Percentiles rank a stretch among this genome's conserved stretches.
Evolutionary conservation across 2,329 filamentous ascomycete genomes (phyloP).

Genomic region (Penicillium thymicola): DNA sequence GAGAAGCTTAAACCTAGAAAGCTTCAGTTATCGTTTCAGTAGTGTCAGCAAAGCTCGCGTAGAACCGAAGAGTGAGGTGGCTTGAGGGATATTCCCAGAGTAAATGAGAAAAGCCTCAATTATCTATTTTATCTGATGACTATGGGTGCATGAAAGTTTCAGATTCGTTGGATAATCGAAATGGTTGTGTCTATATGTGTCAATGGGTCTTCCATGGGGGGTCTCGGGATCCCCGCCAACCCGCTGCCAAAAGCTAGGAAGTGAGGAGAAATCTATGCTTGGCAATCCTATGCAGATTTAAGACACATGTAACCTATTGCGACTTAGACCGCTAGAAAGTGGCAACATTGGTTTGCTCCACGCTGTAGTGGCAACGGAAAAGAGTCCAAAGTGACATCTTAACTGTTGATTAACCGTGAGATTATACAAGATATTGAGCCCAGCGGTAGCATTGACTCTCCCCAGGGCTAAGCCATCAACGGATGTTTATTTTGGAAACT

Average conservation of each 20-base stretch:
- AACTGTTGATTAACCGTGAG: neutral
- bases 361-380: too few relatives aligned
- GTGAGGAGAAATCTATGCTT: neutral
- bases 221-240: neutral
- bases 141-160: conserved; percentile 16
- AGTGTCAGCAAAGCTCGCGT: conserved; percentile 15
- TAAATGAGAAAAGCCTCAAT: neutral
- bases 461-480: neutral
- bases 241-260: neutral
- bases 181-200: neutral
- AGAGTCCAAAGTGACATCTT: too few relatives aligned
- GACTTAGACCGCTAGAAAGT: neutral
- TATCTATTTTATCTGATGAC: conserved; percentile 12
- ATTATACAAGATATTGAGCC: neutral
- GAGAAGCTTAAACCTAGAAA: neutral
- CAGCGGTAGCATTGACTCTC: neutral
- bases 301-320: neutral
- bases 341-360: too few relatives aligned
- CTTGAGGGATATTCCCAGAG: conserved; percentile 9
- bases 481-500: neutral
- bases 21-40: neutral
- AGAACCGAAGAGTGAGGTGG: neutral
- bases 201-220: neutral
- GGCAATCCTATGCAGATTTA: neutral
- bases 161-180: neutral